Evolutionary conservation across 192 early-diverging fungal genomes (phyloP).

Genomic region (Coemansia sp.): DNA sequence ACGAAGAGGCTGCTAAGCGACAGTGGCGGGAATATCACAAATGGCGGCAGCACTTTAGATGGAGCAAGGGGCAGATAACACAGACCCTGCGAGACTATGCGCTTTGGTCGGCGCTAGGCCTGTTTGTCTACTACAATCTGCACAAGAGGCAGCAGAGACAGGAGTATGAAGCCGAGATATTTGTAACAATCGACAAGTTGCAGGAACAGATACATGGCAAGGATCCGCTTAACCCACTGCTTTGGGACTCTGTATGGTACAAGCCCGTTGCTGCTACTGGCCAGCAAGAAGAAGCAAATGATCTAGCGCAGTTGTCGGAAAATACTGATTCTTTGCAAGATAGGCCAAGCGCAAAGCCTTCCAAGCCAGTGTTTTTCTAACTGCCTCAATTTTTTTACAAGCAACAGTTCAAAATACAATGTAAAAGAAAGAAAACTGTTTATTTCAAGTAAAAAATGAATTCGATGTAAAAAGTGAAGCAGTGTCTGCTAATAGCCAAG

Average conservation of each 20-base stretch:
- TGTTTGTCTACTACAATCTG: conserved; percentile 40
- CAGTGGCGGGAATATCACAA: conserved; percentile 36
- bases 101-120: conserved; percentile 34
- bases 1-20: conserved; percentile 32
- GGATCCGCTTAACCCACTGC: conserved; percentile 27
- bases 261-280: background rate
- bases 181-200: conserved; percentile 34
- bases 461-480: too few species aligned
- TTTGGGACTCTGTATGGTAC: conserved; percentile 16
- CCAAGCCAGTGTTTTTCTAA: conserved; percentile 5
- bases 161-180: conserved; percentile 35
- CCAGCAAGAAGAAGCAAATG: background rate
- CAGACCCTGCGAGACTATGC: conserved; percentile 32
- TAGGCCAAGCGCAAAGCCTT: background rate
- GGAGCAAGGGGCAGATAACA: conserved; percentile 16
- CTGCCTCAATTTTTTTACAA: background rate
- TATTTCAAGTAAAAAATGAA: too few species aligned
- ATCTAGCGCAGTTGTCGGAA: too few species aligned
- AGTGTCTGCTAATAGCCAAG: too few species aligned
- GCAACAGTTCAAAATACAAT: background rate
- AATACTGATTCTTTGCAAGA: background rate
- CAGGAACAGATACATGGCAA: conserved; percentile 19
- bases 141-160: conserved; percentile 25
- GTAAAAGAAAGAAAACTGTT: background rate
- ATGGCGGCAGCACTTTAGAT: conserved; percentile 44